These are phyloP conservation scores for Serendipita indica DNA, from an alignment of 768 basidiomycete genomes.

Conservation along the genomic window DNA sequence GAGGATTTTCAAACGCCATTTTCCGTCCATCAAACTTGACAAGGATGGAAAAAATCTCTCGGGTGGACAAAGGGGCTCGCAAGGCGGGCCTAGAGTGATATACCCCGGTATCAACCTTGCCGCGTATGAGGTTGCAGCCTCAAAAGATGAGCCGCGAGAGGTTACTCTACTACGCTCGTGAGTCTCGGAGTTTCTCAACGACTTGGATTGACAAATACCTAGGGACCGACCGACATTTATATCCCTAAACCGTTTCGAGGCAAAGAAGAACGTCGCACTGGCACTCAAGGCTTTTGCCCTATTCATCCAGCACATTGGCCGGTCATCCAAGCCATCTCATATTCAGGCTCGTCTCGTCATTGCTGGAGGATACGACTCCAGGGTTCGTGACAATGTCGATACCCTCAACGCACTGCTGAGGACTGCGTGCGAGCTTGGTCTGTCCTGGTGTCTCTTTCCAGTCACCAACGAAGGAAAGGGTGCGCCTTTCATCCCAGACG, in stretches of 20 bases:
- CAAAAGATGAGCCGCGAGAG: constrained; percentile 33
- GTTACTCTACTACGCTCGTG: constrained; percentile 5
- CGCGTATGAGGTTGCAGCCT: constrained; percentile 42
- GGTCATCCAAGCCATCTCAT: neutral
- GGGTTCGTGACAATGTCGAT: constrained; percentile 67
- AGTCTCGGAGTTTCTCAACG: constrained; percentile 7
- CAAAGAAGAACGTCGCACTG: constrained; percentile 79
- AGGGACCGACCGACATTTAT: constrained; percentile 52
- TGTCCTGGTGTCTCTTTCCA: constrained; percentile 34
- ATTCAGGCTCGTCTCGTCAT: neutral
- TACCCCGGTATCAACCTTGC: constrained; percentile 85
- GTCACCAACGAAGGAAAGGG: constrained; percentile 14
- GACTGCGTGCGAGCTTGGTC: constrained; percentile 35
- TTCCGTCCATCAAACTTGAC: constrained; percentile 39
- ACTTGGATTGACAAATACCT: constrained; percentile 9
- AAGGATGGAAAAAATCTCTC: neutral
- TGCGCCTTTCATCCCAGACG: constrained; percentile 9
- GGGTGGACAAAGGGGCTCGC: constrained; percentile 3
- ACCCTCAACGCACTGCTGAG: constrained; percentile 48
- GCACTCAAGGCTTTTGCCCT: constrained; percentile 67
- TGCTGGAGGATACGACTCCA: constrained; percentile 79
- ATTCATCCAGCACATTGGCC: constrained; percentile 24
- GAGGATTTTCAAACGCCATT: constrained; percentile 61
- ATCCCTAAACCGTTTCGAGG: constrained; percentile 89
- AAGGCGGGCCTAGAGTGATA: constrained; percentile 53